Evolutionary conservation across 2,329 filamentous ascomycete genomes (phyloP).

Genomic region (Fusarium vanettenii): DNA sequence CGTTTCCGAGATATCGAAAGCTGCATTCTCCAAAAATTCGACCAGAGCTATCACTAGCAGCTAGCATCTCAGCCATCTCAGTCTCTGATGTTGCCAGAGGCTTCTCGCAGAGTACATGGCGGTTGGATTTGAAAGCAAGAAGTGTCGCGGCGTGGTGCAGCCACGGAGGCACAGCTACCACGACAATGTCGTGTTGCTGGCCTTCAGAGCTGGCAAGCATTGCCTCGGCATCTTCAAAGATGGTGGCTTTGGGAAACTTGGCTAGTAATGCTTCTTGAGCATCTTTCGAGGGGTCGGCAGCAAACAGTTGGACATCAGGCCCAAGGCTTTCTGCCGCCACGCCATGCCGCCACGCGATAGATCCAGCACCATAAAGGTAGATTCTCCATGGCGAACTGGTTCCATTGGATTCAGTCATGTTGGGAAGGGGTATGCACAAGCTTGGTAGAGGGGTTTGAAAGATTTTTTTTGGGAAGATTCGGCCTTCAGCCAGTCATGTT

Average conservation of each 20-base stretch:
- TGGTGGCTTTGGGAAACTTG: conserved; percentile 14
- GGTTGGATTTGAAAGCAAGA: conserved; percentile 12
- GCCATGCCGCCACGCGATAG: conserved; percentile 25
- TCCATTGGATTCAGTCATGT: background rate
- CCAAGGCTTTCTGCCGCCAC: conserved; percentile 12
- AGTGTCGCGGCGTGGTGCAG: conserved; percentile 20
- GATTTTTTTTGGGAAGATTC: background rate
- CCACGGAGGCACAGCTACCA: conserved; percentile 21
- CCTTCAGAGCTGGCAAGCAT: conserved; percentile 18
- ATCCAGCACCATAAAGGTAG: conserved; percentile 21
- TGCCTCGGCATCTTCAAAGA: conserved; percentile 16
- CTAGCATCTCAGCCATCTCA: conserved; percentile 20
- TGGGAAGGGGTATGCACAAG: background rate
- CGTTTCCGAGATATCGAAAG: conserved; percentile 24
- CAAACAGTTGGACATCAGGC: conserved; percentile 9
- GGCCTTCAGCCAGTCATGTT: background rate
- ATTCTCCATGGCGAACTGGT: conserved; percentile 1
- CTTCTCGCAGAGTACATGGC: conserved; percentile 26
- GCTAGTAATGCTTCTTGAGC: conserved; percentile 13
- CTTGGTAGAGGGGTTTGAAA: background rate
- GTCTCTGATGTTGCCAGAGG: conserved; percentile 20
- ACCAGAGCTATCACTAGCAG: conserved; percentile 3
- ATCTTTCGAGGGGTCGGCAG: conserved; percentile 12
- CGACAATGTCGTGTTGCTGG: conserved; percentile 15
- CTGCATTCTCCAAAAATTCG: conserved; percentile 20